These are phyloP conservation scores for Ricinus communis DNA, from an alignment of 345 rosid genomes.

Conservation along the genomic window DNA sequence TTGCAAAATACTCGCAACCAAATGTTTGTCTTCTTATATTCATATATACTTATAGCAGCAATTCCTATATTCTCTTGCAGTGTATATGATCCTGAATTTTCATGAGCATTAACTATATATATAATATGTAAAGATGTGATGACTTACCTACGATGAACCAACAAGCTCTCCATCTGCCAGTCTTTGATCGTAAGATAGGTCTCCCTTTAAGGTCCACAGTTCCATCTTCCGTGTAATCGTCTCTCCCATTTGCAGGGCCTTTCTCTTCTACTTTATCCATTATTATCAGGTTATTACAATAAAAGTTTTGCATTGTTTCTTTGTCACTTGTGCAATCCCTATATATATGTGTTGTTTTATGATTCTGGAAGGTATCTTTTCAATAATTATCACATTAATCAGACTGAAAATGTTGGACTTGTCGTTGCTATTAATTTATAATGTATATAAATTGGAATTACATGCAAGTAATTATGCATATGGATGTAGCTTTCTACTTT, in stretches of 20 bases:
- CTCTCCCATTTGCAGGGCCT: slow-evolving; percentile 25
- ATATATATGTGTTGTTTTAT: not conserved
- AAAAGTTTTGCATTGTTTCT: no score
- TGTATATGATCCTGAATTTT: no score
- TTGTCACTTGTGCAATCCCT: not conserved
- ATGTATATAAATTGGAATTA: no score
- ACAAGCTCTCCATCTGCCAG: slow-evolving; percentile 61
- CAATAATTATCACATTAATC: not conserved
- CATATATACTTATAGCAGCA: no score
- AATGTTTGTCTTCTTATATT: no score
- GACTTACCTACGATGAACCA: slow-evolving; percentile 53
- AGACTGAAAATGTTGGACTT: not conserved
- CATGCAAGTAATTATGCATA: no score
- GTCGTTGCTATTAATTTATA: not conserved
- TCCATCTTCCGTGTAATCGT: slow-evolving; percentile 54
- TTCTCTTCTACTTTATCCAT: slow-evolving; percentile 37
- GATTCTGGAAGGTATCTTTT: not conserved
- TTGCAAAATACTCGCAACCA: no score
- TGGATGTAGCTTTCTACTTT: no score
- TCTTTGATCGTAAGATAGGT: slow-evolving; percentile 47
- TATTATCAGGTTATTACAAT: slow-evolving; percentile 16
- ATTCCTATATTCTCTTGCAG: no score
- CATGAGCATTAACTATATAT: no score
- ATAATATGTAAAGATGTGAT: not conserved
- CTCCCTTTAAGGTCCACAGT: slow-evolving; percentile 51